phyloP scores from a whole-genome alignment of 1,284 basidiomycete genomes.

The Cutaneotrichosporon cyanovorans region DNA sequence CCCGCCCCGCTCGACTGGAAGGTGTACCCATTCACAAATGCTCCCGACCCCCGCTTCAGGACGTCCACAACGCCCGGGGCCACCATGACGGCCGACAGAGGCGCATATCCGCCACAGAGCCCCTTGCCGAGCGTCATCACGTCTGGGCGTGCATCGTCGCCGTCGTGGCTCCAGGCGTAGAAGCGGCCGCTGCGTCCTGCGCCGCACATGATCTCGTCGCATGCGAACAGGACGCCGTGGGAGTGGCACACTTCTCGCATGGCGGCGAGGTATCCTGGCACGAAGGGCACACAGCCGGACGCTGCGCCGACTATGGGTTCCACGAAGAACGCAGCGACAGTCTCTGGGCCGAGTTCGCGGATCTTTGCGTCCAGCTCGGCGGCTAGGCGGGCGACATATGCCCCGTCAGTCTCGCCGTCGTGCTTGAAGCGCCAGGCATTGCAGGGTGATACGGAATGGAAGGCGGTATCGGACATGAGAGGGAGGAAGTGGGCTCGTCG shows the following conservation, averaged over 20 bases:
- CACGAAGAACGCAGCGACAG: constrained; percentile 50
- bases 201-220: constrained; percentile 80
- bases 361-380: constrained; percentile 78
- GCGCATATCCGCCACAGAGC: constrained; percentile 73
- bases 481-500: constrained; percentile 42
- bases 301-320: constrained; percentile 64
- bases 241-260: constrained; percentile 82
- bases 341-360: constrained; percentile 65
- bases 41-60: constrained; percentile 57
- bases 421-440: constrained; percentile 68
- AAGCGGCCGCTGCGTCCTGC: constrained; percentile 70
- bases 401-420: constrained; percentile 61
- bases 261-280: constrained; percentile 48
- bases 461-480: constrained; percentile 14
- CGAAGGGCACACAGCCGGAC: constrained; percentile 51
- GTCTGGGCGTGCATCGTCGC: constrained; percentile 53
- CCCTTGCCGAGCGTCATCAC: constrained; percentile 79
- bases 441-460: constrained; percentile 52
- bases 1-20: constrained; percentile 72
- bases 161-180: constrained; percentile 78
- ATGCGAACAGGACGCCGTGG: constrained; percentile 74
- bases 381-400: constrained; percentile 65
- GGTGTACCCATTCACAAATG: constrained; percentile 66
- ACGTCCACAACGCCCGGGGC: constrained; percentile 63
- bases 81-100: constrained; percentile 73